Percentiles rank a stretch among this genome's conserved stretches.
These are phyloP conservation scores for Madurella mycetomatis DNA, from an alignment of 2,329 filamentous ascomycete genomes.

Conservation along the genomic window DNA sequence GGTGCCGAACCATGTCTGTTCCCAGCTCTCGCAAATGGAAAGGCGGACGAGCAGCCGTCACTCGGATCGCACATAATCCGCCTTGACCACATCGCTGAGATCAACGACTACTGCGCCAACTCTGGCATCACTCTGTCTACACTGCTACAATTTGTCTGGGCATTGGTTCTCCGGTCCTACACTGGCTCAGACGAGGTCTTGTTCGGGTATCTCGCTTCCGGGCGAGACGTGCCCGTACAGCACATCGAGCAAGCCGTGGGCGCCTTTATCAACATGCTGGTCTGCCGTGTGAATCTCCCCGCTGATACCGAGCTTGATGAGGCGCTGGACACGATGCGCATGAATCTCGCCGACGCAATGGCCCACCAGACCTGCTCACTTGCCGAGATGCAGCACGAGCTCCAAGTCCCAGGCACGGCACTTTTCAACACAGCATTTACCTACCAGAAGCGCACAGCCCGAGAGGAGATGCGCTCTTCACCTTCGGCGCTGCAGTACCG, in stretches of 20 bases:
- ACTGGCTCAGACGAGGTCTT: constrained; percentile 44
- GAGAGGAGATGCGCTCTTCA: background rate
- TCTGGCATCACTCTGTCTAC: constrained; percentile 44
- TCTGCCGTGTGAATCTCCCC: constrained; percentile 41
- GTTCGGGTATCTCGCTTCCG: constrained; percentile 52
- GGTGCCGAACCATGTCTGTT: constrained; percentile 29
- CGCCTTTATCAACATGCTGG: constrained; percentile 52
- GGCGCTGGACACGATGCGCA: constrained; percentile 40
- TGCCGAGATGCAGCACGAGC: constrained; percentile 40
- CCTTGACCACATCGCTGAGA: constrained; percentile 6
- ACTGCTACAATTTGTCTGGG: constrained; percentile 50
- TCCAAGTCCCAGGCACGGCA: constrained; percentile 22
- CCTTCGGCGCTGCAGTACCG: constrained; percentile 14
- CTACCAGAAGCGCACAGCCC: constrained; percentile 26
- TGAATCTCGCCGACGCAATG: constrained; percentile 42
- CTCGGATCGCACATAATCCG: constrained; percentile 23
- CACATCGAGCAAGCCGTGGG: constrained; percentile 47
- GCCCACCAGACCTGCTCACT: constrained; percentile 47
- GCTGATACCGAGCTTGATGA: constrained; percentile 33
- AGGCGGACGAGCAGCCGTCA: background rate
- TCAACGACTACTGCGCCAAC: constrained; percentile 35
- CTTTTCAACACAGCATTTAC: constrained; percentile 34
- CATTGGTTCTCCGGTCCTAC: constrained; percentile 44
- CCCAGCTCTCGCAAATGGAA: constrained; percentile 23
- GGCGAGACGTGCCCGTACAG: constrained; percentile 47